A percentile compares a stretch with the other conserved stretches of the same genome.
Evolutionary conservation across 208 protist genomes (phyloP).

Genomic region (Trypanosomatidae sp.): DNA sequence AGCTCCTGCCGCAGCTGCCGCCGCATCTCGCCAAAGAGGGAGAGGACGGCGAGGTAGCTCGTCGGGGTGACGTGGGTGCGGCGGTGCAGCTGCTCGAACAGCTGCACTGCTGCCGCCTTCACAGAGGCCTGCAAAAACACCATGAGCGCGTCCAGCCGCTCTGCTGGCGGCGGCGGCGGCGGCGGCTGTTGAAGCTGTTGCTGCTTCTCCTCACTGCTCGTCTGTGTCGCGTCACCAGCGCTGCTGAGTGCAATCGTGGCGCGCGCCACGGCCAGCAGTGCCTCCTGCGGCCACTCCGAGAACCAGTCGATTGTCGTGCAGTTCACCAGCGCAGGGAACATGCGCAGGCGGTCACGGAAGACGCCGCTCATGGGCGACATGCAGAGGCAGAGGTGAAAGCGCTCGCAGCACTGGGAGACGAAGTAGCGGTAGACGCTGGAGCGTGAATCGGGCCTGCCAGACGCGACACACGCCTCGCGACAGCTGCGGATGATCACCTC

Average conservation of each 20-base stretch:
- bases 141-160: conserved; percentile 74
- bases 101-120: conserved; percentile 67
- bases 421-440: conserved; percentile 92
- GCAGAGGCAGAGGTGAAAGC: conserved; percentile 95
- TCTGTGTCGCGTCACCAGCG: too few relatives aligned
- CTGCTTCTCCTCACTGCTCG: too few relatives aligned
- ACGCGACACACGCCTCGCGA: conserved; percentile 58
- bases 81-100: conserved; percentile 86
- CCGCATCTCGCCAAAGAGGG: conserved; percentile 82
- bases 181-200: neutral
- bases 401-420: conserved; percentile 90
- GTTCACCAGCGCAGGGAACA: conserved; percentile 97
- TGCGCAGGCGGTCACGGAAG: conserved; percentile 93
- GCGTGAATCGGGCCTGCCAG: conserved; percentile 87
- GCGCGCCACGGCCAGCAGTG: conserved; percentile 86
- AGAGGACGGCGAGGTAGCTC: conserved; percentile 94
- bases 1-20: conserved; percentile 63
- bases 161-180: conserved; percentile 28
- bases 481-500: conserved; percentile 90
- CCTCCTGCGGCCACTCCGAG: conserved; percentile 93
- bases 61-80: conserved; percentile 96
- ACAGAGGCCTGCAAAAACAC: conserved; percentile 91
- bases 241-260: too few relatives aligned
- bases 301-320: conserved; percentile 99
- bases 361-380: conserved; percentile 95